These are phyloP conservation scores for Glaciozyma antarctica DNA, from an alignment of 768 basidiomycete species.

Conservation along the genomic window DNA sequence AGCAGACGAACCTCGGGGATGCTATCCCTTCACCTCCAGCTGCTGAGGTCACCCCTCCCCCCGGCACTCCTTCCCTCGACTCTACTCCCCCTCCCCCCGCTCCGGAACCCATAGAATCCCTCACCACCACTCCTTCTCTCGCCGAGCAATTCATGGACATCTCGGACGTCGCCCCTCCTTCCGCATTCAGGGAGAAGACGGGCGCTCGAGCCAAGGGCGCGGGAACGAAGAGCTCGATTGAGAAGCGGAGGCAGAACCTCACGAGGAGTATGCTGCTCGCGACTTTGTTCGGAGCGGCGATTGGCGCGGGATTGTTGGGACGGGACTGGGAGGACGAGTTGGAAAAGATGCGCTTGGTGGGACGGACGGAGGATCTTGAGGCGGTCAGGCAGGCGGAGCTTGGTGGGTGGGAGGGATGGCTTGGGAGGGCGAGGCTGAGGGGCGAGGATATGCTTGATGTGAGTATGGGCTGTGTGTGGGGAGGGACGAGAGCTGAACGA, in stretches of 20 bases:
- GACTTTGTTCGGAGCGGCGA: slow-evolving; percentile 51
- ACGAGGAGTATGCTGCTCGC: slow-evolving; percentile 49
- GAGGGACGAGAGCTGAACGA: not conserved
- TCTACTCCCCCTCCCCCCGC: not conserved
- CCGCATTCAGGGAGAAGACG: slow-evolving; percentile 21
- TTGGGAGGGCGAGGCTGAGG: slow-evolving; percentile 30
- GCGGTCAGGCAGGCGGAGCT: slow-evolving; percentile 22
- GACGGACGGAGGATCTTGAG: slow-evolving; percentile 26
- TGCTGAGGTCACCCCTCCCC: slow-evolving; percentile 2
- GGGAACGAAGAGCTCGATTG: slow-evolving; percentile 68
- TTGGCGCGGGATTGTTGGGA: slow-evolving; percentile 57
- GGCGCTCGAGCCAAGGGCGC: slow-evolving; percentile 20
- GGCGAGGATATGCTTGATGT: slow-evolving; percentile 30
- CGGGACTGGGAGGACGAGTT: slow-evolving; percentile 69
- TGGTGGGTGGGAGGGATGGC: slow-evolving; percentile 45
- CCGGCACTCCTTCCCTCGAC: not conserved
- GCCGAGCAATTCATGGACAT: slow-evolving; percentile 34
- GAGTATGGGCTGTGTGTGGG: not conserved
- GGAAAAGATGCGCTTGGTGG: slow-evolving; percentile 50
- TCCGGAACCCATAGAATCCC: not conserved
- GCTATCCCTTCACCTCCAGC: not conserved
- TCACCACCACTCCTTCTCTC: slow-evolving; percentile 11
- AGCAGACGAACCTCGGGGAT: not conserved
- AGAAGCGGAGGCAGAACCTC: slow-evolving; percentile 55
- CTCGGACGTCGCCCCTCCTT: slow-evolving; percentile 25